phyloP scores from a whole-genome alignment of 106 monocot species.

The Narthecium ossifragum region DNA sequence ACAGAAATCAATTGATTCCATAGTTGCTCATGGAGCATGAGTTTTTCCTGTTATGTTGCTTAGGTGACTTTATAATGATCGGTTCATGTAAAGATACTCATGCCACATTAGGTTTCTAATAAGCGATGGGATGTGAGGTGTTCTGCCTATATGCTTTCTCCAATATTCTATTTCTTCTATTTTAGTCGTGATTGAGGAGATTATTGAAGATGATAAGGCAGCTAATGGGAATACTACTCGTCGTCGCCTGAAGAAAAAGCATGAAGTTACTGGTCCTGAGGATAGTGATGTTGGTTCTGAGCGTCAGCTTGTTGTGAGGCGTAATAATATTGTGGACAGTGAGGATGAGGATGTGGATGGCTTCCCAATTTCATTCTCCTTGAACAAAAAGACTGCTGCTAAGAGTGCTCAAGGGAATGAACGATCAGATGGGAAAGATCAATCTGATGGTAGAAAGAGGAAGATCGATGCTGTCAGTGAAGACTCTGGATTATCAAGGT shows the following conservation, averaged over 20 bases:
- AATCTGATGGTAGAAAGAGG: slow-evolving; percentile 16
- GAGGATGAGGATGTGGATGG: slow-evolving; percentile 99
- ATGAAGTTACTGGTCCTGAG: slow-evolving; percentile 43
- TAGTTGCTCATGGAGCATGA: too few species aligned
- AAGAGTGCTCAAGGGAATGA: slow-evolving; percentile 4
- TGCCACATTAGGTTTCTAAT: too few species aligned
- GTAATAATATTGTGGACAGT: slow-evolving; percentile 4
- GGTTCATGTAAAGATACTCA: too few species aligned
- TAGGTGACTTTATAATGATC: too few species aligned
- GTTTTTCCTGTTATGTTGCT: too few species aligned
- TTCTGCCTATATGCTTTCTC: too few species aligned
- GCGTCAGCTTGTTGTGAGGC: slow-evolving; percentile 30
- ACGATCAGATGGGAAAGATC: slow-evolving; percentile 16
- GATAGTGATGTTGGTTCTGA: slow-evolving; percentile 26
- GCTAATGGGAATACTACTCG: slow-evolving; percentile 19
- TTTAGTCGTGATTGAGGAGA: slow-evolving; percentile 89
- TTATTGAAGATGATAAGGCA: slow-evolving; percentile 64
- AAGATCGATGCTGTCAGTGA: slow-evolving; percentile 15
- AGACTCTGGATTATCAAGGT: slow-evolving; percentile 24
- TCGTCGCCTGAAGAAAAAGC: slow-evolving; percentile 38
- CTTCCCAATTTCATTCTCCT: slow-evolving; percentile 53
- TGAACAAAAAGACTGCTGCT: slow-evolving; percentile 17
- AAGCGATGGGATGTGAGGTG: too few species aligned
- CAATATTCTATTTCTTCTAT: background rate
- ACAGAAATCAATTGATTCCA: too few species aligned